Evolutionary conservation across 495 filamentous ascomycete genomes (phyloP).

Genomic region (Penicillium coffeae): DNA sequence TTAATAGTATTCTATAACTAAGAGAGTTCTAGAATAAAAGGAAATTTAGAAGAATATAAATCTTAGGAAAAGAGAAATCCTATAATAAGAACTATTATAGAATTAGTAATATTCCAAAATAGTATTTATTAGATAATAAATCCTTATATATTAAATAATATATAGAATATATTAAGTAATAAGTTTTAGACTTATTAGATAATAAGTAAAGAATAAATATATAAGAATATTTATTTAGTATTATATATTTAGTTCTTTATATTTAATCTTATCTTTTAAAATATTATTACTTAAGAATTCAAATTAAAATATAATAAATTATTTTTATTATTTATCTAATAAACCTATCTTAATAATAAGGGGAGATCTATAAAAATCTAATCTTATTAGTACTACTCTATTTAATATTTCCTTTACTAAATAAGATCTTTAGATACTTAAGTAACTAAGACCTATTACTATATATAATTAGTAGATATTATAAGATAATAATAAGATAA

Average conservation of each 20-base stretch:
- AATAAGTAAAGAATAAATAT: background rate
- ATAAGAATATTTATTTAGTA: background rate
- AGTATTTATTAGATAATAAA: background rate
- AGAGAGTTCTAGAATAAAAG: too few relatives aligned
- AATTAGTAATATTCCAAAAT: too few relatives aligned
- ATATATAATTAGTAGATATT: background rate
- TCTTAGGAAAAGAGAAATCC: too few relatives aligned
- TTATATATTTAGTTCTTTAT: constrained; percentile 2
- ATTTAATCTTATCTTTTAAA: background rate
- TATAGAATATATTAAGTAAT: background rate
- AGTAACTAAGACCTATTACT: background rate
- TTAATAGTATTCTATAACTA: too few relatives aligned
- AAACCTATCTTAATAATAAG: background rate
- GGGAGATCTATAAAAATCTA: background rate
- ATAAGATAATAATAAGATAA: background rate
- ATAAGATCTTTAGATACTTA: too few relatives aligned
- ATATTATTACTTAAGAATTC: constrained; percentile 1
- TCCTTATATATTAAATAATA: background rate
- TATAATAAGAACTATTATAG: too few relatives aligned
- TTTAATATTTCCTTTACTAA: background rate
- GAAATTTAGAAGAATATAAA: too few relatives aligned
- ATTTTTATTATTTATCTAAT: background rate
- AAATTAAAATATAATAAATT: background rate
- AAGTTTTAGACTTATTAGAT: background rate
- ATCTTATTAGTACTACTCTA: background rate